These are phyloP conservation scores for Raddia distichophylla DNA, from an alignment of 176 grass and related monocot genomes.

Conservation along the genomic window DNA sequence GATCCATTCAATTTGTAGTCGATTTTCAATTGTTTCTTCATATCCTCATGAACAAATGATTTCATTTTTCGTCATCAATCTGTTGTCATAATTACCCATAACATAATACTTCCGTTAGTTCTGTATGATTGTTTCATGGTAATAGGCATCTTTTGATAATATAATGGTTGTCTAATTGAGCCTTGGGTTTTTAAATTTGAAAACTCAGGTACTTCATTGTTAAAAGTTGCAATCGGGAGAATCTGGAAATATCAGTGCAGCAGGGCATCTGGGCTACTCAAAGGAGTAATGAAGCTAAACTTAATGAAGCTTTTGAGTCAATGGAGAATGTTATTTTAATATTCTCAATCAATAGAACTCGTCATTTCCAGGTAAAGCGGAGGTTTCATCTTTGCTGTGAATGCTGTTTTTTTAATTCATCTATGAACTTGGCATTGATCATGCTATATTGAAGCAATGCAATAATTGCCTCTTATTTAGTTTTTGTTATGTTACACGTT, in stretches of 20 bases:
- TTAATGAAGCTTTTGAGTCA: constrained; percentile 99
- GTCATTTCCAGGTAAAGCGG: constrained; percentile 84
- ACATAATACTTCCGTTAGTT: constrained; percentile 23
- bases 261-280: constrained; percentile 98
- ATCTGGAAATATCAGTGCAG: constrained; percentile 98
- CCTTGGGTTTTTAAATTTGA: constrained; percentile 60
- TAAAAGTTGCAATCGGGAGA: constrained; percentile 98
- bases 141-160: constrained; percentile 27
- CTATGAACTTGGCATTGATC: constrained; percentile 19
- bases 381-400: constrained; percentile 36
- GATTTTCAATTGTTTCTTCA: constrained; percentile 10
- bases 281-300: constrained; percentile 94
- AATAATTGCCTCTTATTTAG: constrained; percentile 30
- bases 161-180: constrained; percentile 48
- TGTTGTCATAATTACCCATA: constrained; percentile 15
- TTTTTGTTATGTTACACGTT: constrained; percentile 33
- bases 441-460: constrained; percentile 12
- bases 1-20: background rate
- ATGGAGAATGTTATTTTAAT: constrained; percentile 98
- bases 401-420: background rate
- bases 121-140: constrained; percentile 20
- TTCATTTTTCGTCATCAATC: constrained; percentile 18
- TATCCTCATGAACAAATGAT: constrained; percentile 6
- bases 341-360: constrained; percentile 97
- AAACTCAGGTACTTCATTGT: constrained; percentile 97